These are phyloP conservation scores for Colletotrichum simmondsii DNA, from an alignment of 2,329 filamentous ascomycete species.

Conservation along the genomic window DNA sequence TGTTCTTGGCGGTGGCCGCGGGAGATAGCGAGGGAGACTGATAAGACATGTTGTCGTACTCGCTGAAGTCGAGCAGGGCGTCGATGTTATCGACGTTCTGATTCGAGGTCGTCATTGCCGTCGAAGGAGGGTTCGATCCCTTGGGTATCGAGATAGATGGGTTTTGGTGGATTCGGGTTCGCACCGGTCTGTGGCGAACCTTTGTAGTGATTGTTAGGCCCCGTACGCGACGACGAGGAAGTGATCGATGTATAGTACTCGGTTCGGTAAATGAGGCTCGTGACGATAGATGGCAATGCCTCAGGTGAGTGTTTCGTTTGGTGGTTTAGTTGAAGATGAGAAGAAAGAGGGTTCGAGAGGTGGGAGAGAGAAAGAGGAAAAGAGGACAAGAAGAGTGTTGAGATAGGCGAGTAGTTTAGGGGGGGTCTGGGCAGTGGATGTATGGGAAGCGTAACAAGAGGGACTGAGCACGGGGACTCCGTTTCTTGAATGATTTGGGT, in stretches of 20 bases:
- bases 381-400: constrained; percentile 21
- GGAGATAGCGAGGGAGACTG: constrained; percentile 72
- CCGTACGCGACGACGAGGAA: background rate
- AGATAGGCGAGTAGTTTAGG: background rate
- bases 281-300: constrained; percentile 21
- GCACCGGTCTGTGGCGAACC: constrained; percentile 4
- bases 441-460: constrained; percentile 26
- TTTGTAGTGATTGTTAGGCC: background rate
- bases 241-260: background rate
- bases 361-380: constrained; percentile 3
- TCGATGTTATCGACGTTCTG: constrained; percentile 65
- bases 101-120: constrained; percentile 52
- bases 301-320: constrained; percentile 17
- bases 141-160: constrained; percentile 4
- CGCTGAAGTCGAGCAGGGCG: constrained; percentile 68
- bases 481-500: constrained; percentile 32
- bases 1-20: constrained; percentile 61
- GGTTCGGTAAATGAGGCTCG: constrained; percentile 16
- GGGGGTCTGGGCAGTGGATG: constrained; percentile 26
- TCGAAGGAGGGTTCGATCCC: constrained; percentile 23
- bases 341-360: constrained; percentile 31
- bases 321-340: constrained; percentile 2
- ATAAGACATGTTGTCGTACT: constrained; percentile 71
- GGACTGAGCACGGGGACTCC: constrained; percentile 22
- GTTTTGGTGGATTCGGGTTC: background rate